Conservation (phyloP, 441 rosid species). For the Francoa sonchifolia region DNA sequence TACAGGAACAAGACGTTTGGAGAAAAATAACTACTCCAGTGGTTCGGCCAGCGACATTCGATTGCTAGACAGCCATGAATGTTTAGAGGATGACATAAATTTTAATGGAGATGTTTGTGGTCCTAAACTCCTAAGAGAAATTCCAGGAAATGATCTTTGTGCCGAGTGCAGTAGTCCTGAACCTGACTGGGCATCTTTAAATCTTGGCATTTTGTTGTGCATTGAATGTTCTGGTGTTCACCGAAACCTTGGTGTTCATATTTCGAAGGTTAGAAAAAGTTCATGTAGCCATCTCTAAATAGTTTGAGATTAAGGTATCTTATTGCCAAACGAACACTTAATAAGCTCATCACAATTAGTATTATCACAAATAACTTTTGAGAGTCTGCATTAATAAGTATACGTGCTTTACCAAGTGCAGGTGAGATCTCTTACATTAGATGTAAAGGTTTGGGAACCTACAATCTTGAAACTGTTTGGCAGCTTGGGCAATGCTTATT, state of each 20-base stretch:
- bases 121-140: slow-evolving; percentile 39
- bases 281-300: too few species aligned
- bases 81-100: slow-evolving; percentile 19
- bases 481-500: slow-evolving; percentile 62
- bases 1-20: slow-evolving; percentile 19
- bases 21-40: slow-evolving; percentile 15
- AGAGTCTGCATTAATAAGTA: slow-evolving; percentile 4
- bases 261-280: slow-evolving; percentile 83
- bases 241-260: slow-evolving; percentile 90
- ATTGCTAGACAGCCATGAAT: slow-evolving; percentile 17
- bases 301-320: too few species aligned
- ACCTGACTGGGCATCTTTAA: slow-evolving; percentile 94
- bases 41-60: slow-evolving; percentile 21
- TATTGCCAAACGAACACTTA: too few species aligned
- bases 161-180: slow-evolving; percentile 76
- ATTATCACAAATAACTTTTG: too few species aligned
- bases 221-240: slow-evolving; percentile 93
- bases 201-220: slow-evolving; percentile 79
- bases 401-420: slow-evolving; percentile 24
- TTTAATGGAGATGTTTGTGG: slow-evolving; percentile 30
- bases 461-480: slow-evolving; percentile 63
- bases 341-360: too few species aligned
- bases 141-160: slow-evolving; percentile 80
- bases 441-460: slow-evolving; percentile 95
- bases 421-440: slow-evolving; percentile 85